phyloP scores from a whole-genome alignment of 345 rosid species.

The Aethionema arabicum region DNA sequence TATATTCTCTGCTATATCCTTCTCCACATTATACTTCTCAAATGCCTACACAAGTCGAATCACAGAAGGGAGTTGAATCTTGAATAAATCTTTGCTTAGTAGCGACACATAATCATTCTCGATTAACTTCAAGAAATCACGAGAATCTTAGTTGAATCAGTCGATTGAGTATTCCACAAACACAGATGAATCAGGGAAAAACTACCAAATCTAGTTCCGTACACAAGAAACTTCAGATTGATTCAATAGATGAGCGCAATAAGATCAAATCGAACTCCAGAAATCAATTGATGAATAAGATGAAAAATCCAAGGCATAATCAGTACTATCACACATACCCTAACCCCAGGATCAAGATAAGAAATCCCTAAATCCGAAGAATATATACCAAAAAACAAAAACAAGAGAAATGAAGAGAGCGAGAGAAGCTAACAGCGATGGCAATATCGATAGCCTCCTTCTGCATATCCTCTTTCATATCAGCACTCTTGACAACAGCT shows the following conservation, averaged over 20 bases:
- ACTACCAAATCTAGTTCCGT: constrained; percentile 18
- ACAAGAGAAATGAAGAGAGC: not conserved
- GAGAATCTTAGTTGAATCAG: constrained; percentile 4
- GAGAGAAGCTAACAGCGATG: constrained; percentile 48
- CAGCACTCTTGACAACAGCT: constrained; percentile 84
- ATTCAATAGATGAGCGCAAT: constrained; percentile 5
- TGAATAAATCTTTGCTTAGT: not conserved
- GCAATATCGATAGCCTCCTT: constrained; percentile 87
- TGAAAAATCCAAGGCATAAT: not conserved
- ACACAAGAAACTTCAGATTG: constrained; percentile 13
- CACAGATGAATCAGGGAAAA: not conserved
- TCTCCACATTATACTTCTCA: constrained; percentile 79
- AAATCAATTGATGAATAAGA: not conserved
- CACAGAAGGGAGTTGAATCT: not conserved
- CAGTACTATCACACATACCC: not conserved
- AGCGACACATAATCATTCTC: not conserved
- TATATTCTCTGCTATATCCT: constrained; percentile 93
- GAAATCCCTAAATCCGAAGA: constrained; percentile 28
- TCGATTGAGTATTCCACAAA: not conserved
- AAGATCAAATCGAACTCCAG: constrained; percentile 22
- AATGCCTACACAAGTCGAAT: constrained; percentile 58
- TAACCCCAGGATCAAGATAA: constrained; percentile 21
- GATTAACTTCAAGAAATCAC: constrained; percentile 14
- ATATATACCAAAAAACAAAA: constrained; percentile 4
- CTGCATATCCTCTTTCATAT: constrained; percentile 97